A percentile compares a stretch with the other conserved stretches of the same genome.
These are phyloP conservation scores for Kalmusia sp. DNA, from an alignment of 2,329 filamentous ascomycete species.

Conservation along the genomic window DNA sequence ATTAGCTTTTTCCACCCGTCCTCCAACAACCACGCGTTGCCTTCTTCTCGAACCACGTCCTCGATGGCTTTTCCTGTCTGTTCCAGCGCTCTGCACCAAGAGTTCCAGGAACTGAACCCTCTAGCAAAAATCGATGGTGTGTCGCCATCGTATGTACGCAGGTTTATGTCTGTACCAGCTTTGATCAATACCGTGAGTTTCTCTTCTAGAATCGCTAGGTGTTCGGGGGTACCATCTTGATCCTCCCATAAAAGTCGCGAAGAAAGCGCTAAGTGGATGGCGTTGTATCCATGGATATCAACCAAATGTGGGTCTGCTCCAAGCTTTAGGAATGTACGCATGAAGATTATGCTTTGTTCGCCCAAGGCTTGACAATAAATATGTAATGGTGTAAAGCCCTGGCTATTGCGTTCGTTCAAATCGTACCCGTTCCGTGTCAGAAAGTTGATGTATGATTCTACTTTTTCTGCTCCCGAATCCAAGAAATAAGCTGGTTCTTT, in stretches of 20 bases:
- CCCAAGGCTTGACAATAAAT: not conserved
- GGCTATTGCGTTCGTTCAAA: not conserved
- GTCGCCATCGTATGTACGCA: not conserved
- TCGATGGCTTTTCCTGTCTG: not conserved
- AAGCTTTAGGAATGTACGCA: not conserved
- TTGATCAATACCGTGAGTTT: slow-evolving; percentile 5
- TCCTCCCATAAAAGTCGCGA: not conserved
- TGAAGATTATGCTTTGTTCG: not conserved
- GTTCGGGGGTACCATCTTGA: not conserved
- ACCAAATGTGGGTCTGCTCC: not conserved
- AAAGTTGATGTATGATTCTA: not conserved
- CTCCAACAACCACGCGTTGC: not conserved
- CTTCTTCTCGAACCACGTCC: not conserved
- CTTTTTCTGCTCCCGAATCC: not conserved
- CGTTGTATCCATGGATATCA: not conserved
- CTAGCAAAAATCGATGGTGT: not conserved
- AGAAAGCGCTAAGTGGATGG: not conserved
- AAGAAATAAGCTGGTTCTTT: too few species aligned
- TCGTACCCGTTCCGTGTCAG: not conserved
- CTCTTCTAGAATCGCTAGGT: slow-evolving; percentile 6
- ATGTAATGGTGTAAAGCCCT: not conserved
- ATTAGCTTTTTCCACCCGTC: too few species aligned
- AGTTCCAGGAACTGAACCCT: not conserved
- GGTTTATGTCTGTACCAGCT: slow-evolving; percentile 4
- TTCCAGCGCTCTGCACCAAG: not conserved